phyloP scores from a whole-genome alignment of 495 filamentous ascomycete genomes.

The Tuber microsphaerosporum region DNA sequence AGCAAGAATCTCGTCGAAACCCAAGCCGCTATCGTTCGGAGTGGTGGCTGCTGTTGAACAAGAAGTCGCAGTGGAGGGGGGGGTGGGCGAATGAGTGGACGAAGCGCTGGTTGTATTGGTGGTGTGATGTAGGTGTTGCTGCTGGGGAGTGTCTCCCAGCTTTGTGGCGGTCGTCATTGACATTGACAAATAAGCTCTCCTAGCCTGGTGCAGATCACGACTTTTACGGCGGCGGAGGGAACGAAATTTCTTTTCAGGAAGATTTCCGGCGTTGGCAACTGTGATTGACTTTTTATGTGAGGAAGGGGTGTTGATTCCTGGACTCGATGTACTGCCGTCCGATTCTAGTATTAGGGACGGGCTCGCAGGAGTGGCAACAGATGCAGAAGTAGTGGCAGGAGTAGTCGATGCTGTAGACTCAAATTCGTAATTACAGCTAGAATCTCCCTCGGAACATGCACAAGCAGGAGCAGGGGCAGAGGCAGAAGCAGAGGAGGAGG shows the following conservation, averaged over 20 bases:
- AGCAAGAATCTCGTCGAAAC: constrained; percentile 26
- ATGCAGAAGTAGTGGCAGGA: constrained; percentile 4
- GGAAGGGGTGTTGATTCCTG: background rate
- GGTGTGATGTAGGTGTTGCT: constrained; percentile 15
- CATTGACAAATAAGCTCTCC: constrained; percentile 32
- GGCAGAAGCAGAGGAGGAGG: constrained; percentile 20
- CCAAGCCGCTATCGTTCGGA: background rate
- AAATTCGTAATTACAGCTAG: background rate
- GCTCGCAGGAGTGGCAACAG: background rate
- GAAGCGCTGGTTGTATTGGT: background rate
- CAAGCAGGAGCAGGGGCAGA: constrained; percentile 2
- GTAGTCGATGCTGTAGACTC: constrained; percentile 14
- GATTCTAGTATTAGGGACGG: background rate
- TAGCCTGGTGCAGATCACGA: constrained; percentile 30
- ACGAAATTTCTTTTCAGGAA: constrained; percentile 26
- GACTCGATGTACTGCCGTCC: background rate
- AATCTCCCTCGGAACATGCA: background rate
- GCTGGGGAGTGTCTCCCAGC: constrained; percentile 19
- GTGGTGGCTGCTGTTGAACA: constrained; percentile 1
- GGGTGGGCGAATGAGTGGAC: background rate
- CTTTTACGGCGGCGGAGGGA: constrained; percentile 35
- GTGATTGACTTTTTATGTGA: background rate
- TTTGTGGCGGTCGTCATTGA: constrained; percentile 19
- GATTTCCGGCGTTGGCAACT: constrained; percentile 15
- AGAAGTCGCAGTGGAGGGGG: background rate